Percentiles rank a stretch among this genome's conserved stretches.
Evolutionary conservation across 768 basidiomycete genomes (phyloP).

Genomic region (Calocybe cyanea): DNA sequence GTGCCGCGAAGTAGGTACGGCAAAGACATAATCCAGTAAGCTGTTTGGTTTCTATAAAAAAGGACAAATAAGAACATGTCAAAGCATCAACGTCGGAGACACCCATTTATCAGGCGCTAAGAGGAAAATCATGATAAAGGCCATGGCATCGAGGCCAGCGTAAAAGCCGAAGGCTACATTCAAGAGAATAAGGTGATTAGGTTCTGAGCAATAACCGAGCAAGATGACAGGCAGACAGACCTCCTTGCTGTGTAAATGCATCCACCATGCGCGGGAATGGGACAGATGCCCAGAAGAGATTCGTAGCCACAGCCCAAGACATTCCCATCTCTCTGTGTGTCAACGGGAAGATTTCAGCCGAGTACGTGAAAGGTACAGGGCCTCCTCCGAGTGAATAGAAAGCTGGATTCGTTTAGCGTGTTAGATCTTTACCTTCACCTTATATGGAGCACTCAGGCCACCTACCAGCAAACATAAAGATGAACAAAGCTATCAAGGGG

Average conservation of each 20-base stretch:
- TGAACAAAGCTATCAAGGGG: constrained; percentile 37
- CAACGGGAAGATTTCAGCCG: constrained; percentile 88
- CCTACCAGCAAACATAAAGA: constrained; percentile 41
- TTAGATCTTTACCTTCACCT: not conserved
- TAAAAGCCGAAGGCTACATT: constrained; percentile 52
- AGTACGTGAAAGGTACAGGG: constrained; percentile 88
- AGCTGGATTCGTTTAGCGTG: constrained; percentile 21
- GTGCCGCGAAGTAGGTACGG: constrained; percentile 45
- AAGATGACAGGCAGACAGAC: constrained; percentile 16
- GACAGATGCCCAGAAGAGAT: constrained; percentile 51
- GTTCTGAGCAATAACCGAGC: constrained; percentile 8
- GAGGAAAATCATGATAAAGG: constrained; percentile 54
- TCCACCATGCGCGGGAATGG: constrained; percentile 55
- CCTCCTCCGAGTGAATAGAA: constrained; percentile 87
- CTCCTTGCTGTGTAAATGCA: constrained; percentile 39
- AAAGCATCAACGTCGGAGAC: not conserved
- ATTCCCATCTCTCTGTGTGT: constrained; percentile 69
- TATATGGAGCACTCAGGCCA: not conserved
- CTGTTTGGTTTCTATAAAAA: constrained; percentile 44
- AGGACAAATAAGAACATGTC: constrained; percentile 2
- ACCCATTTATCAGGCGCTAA: constrained; percentile 42
- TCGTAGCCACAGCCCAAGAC: constrained; percentile 53
- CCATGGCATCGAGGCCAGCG: constrained; percentile 46
- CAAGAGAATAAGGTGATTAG: not conserved
- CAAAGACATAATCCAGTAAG: constrained; percentile 50